Base-by-base conservation (phyloP, 73 alveolate genomes). In the Paramecium caudatum region DNA sequence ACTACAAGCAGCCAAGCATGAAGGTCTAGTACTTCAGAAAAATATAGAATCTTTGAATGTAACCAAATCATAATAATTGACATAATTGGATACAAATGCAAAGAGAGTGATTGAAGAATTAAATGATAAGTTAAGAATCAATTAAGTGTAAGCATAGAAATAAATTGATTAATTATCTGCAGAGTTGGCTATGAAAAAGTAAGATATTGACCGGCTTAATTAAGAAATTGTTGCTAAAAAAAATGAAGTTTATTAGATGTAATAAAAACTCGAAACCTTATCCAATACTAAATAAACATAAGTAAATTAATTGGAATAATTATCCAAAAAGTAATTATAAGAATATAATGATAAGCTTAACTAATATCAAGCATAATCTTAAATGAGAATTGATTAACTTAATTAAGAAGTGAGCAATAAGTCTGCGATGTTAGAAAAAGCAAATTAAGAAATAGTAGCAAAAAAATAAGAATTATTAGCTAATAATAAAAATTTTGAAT, bases 61-160 rank as follows among this genome's bases (percentile, higher is more conserved):
- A 55, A 43, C 6, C 6, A 55, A 55, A 55, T 55, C 80, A 0
- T 55, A 55, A 55, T 15, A 55, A 21, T 43, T 55, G 23, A 43
- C 30, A 2, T 55, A 55, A 55, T 27, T 27, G 30, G 80, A 55
- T 55, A 43, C 80, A 1, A 55, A 55, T 55, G 80, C 80, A 15
- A 55, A 55, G n/a, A 55, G 80, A 55, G 80, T 55, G 4, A 55
- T 55, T 9, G 80, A 55, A 3, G 80, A 55, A 27, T 55, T 55
- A 23, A 55, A 55, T 55, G 80, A 55, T 55, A 55, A 55, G n/a
- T 55, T 55, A 12, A 55, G 80, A 55, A 8, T 15, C 4, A 5
- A 27, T 23, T 21, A 37, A 55, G 80, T 55, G 3, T 10, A 55
- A 55, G 23, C 80, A 27, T 43, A 55, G 30, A 55, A 55, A 55